phyloP scores from a whole-genome alignment of 1,284 basidiomycete genomes.

The Gomphus bonarii region DNA sequence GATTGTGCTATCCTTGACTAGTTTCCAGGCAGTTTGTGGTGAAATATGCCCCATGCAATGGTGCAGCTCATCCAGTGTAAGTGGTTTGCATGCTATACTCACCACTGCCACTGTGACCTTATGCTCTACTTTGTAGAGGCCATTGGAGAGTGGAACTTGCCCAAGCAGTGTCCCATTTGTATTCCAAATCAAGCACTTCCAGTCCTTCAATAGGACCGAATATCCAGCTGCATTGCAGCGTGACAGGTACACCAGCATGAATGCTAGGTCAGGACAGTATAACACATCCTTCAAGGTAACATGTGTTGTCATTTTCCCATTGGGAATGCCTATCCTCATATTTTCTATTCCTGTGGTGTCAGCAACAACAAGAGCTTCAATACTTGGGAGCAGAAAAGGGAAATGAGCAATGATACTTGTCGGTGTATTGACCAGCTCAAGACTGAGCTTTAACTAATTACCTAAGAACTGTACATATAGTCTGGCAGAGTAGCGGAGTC shows the following conservation, averaged over 20 bases:
- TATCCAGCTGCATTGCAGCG: neutral
- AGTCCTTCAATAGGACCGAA: neutral
- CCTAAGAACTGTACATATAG: too few relatives aligned
- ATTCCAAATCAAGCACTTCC: neutral
- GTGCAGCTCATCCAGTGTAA: neutral
- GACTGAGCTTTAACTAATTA: too few relatives aligned
- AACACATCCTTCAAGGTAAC: neutral
- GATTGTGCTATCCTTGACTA: slow-evolving; percentile 16
- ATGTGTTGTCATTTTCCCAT: neutral
- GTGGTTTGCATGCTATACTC: neutral
- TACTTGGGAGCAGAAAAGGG: too few relatives aligned
- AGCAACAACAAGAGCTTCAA: too few relatives aligned
- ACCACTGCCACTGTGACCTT: too few relatives aligned
- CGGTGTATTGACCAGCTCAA: too few relatives aligned
- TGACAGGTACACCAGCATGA: neutral
- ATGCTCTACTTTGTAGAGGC: neutral
- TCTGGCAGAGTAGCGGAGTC: too few relatives aligned
- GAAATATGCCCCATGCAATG: slow-evolving; percentile 25
- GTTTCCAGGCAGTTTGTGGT: slow-evolving; percentile 16
- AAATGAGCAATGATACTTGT: too few relatives aligned
- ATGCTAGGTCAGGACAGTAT: neutral
- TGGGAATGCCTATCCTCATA: neutral
- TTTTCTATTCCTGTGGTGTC: neutral
- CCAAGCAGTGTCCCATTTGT: neutral
- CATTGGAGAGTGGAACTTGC: neutral